phyloP scores from a whole-genome alignment of 2,329 filamentous ascomycete species.

The Ascochyta rabiei region DNA sequence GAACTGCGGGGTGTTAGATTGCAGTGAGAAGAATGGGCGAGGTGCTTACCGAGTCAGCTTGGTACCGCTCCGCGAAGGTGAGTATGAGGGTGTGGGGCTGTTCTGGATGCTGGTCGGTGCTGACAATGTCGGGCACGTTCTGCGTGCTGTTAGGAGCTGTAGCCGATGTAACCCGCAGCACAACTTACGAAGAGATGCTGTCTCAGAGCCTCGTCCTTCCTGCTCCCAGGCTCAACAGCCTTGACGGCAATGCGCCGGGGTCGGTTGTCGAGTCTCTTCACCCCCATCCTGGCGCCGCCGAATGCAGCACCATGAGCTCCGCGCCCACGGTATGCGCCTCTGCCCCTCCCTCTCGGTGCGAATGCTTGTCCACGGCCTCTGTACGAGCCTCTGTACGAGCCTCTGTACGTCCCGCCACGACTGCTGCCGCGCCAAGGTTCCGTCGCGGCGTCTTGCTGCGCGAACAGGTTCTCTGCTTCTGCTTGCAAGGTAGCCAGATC shows the following conservation, averaged over 20 bases:
- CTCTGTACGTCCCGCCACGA: constrained; percentile 35
- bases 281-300: constrained; percentile 50
- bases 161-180: no score
- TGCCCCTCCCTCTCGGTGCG: constrained; percentile 49
- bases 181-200: constrained; percentile 66
- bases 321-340: constrained; percentile 54
- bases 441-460: constrained; percentile 56
- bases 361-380: constrained; percentile 19
- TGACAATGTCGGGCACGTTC: constrained; percentile 45
- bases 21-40: neutral
- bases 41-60: constrained; percentile 65
- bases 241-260: constrained; percentile 70
- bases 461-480: constrained; percentile 69
- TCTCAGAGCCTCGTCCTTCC: constrained; percentile 70
- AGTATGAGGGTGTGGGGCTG: constrained; percentile 48
- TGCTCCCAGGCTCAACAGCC: constrained; percentile 66
- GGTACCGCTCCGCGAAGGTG: constrained; percentile 56
- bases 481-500: constrained; percentile 35
- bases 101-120: constrained; percentile 48
- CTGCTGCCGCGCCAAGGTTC: constrained; percentile 21
- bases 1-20: constrained; percentile 44
- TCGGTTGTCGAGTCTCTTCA: constrained; percentile 74
- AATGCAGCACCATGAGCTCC: constrained; percentile 41
- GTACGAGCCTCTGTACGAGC: constrained; percentile 10
- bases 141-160: constrained; percentile 7